Evolutionary conservation across 148 eudicot genomes (phyloP).

Genomic region (Linanthus parryae): DNA sequence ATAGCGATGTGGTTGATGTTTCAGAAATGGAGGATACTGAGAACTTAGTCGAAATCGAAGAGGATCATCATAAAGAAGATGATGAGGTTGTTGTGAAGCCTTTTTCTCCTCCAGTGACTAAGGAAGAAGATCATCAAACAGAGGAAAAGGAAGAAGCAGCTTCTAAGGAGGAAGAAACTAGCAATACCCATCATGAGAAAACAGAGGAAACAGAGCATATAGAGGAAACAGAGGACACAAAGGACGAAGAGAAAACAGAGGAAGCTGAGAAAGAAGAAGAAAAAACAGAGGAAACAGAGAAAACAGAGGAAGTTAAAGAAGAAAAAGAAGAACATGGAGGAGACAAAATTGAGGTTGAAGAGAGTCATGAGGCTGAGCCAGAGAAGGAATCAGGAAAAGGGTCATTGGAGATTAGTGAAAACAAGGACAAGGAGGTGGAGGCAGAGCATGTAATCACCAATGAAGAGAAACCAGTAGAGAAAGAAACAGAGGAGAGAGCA

Average conservation of each 20-base stretch:
- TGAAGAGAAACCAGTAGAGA: neutral
- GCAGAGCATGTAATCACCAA: neutral
- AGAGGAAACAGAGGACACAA: neutral
- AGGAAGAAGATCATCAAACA: slow-evolving; percentile 1
- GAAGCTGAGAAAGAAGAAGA: neutral
- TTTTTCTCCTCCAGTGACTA: neutral
- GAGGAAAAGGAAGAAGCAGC: neutral
- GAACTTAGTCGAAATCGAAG: neutral
- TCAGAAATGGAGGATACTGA: neutral
- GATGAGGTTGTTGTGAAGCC: no score
- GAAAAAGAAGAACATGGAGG: slow-evolving; percentile 4
- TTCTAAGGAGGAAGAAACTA: slow-evolving; percentile 1
- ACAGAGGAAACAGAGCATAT: neutral
- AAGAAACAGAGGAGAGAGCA: neutral
- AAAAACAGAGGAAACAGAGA: neutral
- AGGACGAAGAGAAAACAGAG: slow-evolving; percentile 3
- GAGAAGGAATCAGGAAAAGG: neutral
- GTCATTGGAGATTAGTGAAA: neutral
- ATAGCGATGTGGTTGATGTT: no score
- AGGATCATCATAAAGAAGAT: neutral
- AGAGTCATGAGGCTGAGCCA: neutral
- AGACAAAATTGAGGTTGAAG: neutral
- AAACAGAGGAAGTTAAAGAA: neutral
- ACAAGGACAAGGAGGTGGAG: neutral
- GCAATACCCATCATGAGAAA: no score